Evolutionary conservation across 108 stramenopile genomes (phyloP).

Genomic region (Pseudonitzschia multiseries): DNA sequence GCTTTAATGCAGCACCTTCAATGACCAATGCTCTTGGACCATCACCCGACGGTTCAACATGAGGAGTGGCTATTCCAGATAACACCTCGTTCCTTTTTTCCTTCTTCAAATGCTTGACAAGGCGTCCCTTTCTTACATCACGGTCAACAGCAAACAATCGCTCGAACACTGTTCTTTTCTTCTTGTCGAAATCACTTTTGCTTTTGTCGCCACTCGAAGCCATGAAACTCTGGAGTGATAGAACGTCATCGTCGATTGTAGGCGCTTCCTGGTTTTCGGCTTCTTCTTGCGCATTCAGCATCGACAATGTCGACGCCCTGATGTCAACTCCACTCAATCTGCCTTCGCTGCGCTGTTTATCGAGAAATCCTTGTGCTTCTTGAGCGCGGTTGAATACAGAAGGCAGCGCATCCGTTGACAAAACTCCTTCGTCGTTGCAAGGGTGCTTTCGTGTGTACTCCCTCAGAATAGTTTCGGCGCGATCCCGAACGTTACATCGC

Average conservation of each 20-base stretch:
- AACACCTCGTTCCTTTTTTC: constrained; percentile 41
- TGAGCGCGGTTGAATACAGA: constrained; percentile 68
- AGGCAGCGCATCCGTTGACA: constrained; percentile 64
- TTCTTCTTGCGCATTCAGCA: constrained; percentile 46
- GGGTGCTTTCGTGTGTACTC: constrained; percentile 40
- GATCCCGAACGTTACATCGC: constrained; percentile 60
- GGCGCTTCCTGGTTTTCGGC: constrained; percentile 28
- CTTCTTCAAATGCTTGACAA: constrained; percentile 69
- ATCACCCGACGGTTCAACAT: constrained; percentile 26
- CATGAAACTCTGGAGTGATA: constrained; percentile 72
- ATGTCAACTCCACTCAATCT: constrained; percentile 33
- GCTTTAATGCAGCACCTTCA: constrained; percentile 86
- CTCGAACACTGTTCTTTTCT: constrained; percentile 68
- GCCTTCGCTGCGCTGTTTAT: constrained; percentile 32
- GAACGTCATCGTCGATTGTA: constrained; percentile 71
- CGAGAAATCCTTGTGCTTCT: constrained; percentile 54
- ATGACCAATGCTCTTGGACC: constrained; percentile 83
- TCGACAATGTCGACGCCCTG: constrained; percentile 49
- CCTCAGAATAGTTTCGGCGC: constrained; percentile 62
- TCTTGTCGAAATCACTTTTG: constrained; percentile 63
- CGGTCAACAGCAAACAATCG: constrained; percentile 79
- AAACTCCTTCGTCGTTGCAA: constrained; percentile 5
- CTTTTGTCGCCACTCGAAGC: constrained; percentile 31
- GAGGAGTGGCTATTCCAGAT: constrained; percentile 10
- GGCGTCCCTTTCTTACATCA: constrained; percentile 69